These are phyloP conservation scores for Diplotaxis tenuifolia DNA, from an alignment of 345 rosid genomes.

Conservation along the genomic window DNA sequence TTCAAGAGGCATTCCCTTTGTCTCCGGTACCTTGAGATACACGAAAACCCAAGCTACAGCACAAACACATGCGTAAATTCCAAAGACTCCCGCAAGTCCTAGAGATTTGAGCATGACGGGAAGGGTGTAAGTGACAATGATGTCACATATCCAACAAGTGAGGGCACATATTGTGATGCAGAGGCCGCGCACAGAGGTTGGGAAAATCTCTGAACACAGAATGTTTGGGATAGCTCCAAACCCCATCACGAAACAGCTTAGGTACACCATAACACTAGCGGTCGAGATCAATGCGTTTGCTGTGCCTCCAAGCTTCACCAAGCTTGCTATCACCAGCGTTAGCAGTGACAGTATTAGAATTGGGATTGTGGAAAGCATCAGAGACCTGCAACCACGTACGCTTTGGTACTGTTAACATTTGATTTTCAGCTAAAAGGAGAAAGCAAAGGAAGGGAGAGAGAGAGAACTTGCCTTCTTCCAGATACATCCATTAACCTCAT, in stretches of 20 bases:
- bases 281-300: slow-evolving; percentile 60
- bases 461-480: slow-evolving; percentile 67
- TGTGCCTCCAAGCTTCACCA: slow-evolving; percentile 45
- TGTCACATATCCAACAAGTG: slow-evolving; percentile 75
- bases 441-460: slow-evolving; percentile 9
- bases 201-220: slow-evolving; percentile 90
- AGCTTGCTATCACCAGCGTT: slow-evolving; percentile 49
- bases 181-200: slow-evolving; percentile 86
- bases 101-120: slow-evolving; percentile 71
- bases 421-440: not conserved
- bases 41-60: slow-evolving; percentile 70
- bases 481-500: slow-evolving; percentile 86
- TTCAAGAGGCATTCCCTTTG: slow-evolving; percentile 94
- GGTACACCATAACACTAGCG: slow-evolving; percentile 60
- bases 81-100: slow-evolving; percentile 63
- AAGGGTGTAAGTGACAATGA: slow-evolving; percentile 75
- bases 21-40: slow-evolving; percentile 81
- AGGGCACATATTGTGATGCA: slow-evolving; percentile 82
- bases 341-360: slow-evolving; percentile 59
- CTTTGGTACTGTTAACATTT: not conserved
- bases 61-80: slow-evolving; percentile 73
- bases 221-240: slow-evolving; percentile 88
- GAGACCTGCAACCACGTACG: slow-evolving; percentile 46
- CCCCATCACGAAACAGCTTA: slow-evolving; percentile 72
- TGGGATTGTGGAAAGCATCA: slow-evolving; percentile 73